phyloP scores from a whole-genome alignment of 148 eudicot genomes.

The Salicornia ramosissima region DNA sequence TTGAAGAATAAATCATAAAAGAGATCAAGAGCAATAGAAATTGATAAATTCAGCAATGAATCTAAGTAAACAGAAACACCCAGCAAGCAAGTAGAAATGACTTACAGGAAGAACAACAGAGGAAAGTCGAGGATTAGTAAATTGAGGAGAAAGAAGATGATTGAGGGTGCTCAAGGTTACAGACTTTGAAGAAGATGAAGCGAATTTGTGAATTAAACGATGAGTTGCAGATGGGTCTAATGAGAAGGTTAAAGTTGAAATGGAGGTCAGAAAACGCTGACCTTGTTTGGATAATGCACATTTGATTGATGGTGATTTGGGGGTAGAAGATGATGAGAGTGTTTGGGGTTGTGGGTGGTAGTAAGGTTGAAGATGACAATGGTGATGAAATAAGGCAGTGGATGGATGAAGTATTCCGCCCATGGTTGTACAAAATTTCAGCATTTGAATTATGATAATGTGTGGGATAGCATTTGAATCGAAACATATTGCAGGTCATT shows the following conservation, averaged over 20 bases:
- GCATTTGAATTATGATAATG: background rate
- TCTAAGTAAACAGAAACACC: background rate
- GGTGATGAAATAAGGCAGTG: background rate
- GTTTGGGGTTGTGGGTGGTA: background rate
- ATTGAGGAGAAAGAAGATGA: conserved; percentile 56
- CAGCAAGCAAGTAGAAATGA: background rate
- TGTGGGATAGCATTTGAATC: too few relatives aligned
- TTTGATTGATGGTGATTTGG: background rate
- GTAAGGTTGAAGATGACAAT: background rate
- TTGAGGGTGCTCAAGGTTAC: conserved; percentile 57
- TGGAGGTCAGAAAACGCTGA: conserved; percentile 52
- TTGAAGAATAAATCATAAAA: too few relatives aligned
- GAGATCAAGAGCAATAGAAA: background rate
- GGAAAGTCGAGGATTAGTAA: conserved; percentile 42
- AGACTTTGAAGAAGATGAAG: conserved; percentile 53
- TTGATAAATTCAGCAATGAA: background rate
- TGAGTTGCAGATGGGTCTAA: conserved; percentile 31
- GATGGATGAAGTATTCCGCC: background rate
- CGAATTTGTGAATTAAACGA: conserved; percentile 55
- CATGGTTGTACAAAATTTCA: background rate
- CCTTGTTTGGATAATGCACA: conserved; percentile 55
- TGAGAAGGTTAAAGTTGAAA: conserved; percentile 28
- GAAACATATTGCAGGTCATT: too few relatives aligned
- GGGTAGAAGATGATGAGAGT: background rate
- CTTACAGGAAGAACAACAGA: conserved; percentile 64